Evolutionary conservation across 1,284 basidiomycete species (phyloP).

Genomic region (Pseudozyma pruni): DNA sequence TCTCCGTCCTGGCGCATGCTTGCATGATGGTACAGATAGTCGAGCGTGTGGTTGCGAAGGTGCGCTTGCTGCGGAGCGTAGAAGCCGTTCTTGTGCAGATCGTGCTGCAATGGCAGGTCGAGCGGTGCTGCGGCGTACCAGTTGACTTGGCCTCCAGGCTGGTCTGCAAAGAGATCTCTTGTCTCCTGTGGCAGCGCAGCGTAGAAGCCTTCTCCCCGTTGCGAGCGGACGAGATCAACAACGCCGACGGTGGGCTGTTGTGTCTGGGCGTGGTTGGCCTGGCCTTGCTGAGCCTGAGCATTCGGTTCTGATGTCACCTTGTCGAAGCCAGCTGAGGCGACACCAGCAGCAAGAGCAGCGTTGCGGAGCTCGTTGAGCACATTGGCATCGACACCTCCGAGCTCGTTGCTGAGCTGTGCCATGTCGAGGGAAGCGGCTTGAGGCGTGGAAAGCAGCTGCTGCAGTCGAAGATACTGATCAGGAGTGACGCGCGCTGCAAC

Average conservation of each 20-base stretch:
- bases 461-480: slow-evolving; percentile 40
- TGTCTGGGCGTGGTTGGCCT: slow-evolving; percentile 1
- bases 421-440: slow-evolving; percentile 45
- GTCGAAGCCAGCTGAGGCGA: slow-evolving; percentile 25
- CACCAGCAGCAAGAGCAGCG: slow-evolving; percentile 38
- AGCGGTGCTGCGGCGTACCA: slow-evolving; percentile 61
- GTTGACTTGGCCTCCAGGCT: slow-evolving; percentile 46
- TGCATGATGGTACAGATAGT: slow-evolving; percentile 49
- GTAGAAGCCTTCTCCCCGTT: slow-evolving; percentile 54
- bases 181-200: slow-evolving; percentile 48
- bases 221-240: slow-evolving; percentile 37
- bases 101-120: slow-evolving; percentile 46
- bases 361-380: slow-evolving; percentile 42
- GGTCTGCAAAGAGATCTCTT: slow-evolving; percentile 49
- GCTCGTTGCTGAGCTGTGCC: slow-evolving; percentile 29
- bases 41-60: slow-evolving; percentile 43
- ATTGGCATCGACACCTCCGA: slow-evolving; percentile 35
- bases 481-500: slow-evolving; percentile 36
- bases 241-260: slow-evolving; percentile 32
- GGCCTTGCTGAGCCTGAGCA: neutral
- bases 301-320: slow-evolving; percentile 29
- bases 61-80: slow-evolving; percentile 42
- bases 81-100: slow-evolving; percentile 44
- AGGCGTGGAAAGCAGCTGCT: slow-evolving; percentile 40
- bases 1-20: slow-evolving; percentile 17